phyloP scores from a whole-genome alignment of 306 rosid genomes.

The Vicia villosa region DNA sequence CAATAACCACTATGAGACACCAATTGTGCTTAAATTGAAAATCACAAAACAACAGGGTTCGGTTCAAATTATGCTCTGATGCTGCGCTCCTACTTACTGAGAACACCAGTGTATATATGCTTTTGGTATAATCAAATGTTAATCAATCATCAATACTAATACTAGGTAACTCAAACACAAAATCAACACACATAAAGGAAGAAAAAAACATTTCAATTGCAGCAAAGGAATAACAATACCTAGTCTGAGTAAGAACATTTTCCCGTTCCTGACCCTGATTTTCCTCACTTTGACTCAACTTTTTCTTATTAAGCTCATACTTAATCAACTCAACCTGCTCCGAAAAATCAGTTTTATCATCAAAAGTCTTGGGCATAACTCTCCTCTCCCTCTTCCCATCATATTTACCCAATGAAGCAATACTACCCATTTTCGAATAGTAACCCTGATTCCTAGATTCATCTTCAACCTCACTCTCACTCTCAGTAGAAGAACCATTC shows the following conservation, averaged over 20 bases:
- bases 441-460: slow-evolving; percentile 13
- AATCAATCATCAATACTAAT: neutral
- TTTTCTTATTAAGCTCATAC: slow-evolving; percentile 59
- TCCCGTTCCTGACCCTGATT: slow-evolving; percentile 45
- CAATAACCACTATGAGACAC: no score
- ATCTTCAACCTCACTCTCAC: slow-evolving; percentile 42
- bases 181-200: neutral
- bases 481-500: slow-evolving; percentile 42
- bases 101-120: neutral
- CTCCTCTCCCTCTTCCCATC: slow-evolving; percentile 73
- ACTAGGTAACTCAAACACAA: neutral
- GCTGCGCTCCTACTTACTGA: no score
- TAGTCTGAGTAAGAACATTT: slow-evolving; percentile 57
- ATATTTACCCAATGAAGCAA: slow-evolving; percentile 76
- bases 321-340: slow-evolving; percentile 71
- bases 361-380: slow-evolving; percentile 45
- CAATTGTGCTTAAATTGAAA: no score
- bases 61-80: no score
- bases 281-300: slow-evolving; percentile 41
- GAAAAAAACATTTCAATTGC: neutral
- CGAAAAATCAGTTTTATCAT: slow-evolving; percentile 49
- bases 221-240: slow-evolving; percentile 43
- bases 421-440: slow-evolving; percentile 52
- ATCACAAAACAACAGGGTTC: no score
- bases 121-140: neutral